Base-by-base conservation (phyloP, 306 rosid genomes). In the Begonia loranthoides region DNA sequence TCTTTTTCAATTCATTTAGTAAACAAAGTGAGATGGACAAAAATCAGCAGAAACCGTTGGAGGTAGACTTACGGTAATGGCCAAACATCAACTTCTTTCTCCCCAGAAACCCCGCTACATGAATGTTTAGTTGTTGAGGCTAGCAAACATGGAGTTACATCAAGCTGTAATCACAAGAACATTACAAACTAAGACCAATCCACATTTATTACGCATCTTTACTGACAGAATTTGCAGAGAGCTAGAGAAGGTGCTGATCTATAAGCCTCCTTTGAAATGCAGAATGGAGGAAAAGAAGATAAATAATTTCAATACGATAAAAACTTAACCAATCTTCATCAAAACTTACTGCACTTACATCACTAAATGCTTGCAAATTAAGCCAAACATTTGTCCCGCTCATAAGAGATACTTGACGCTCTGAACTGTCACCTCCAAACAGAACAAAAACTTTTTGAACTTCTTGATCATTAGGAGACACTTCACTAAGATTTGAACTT, bases 361-460 rank as follows among this genome's bases (percentile, higher is more conserved):
- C 97, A 62, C 72, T 60, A 71, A 82, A 89, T 54, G 79, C 78
- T 77, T 73, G 95, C 87, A 89, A 73, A 65, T 89, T 89, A 66
- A 89, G 97, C 95, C 97, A 89, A 21, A 89, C 94, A 72, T 89
- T 84, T 77, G 95, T 89, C 63, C 94, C 97, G 38, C 97, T 85
- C 94, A 89, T 89, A 58, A 89, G 97, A 57, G 97, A 89, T 60
- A 89, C 97, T 79, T 89, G 97, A 50, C 97, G 87, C 76, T 89
- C 95, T 52, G 97, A 89, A 39, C 95, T 82, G 71, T 82, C 74
- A 52, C 97, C 97, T 64, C 97, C 95, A 74, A 89, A 85, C 69
- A 89, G 73, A 69, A 89, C 90, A 77, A 79, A 85, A 66, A 79
- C 95, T 68, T 89, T 89, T 39, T 16, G 66, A 62, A 50, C 57